These are phyloP conservation scores for Echeveria elegans DNA, from an alignment of 164 flowering plant species.

Conservation along the genomic window DNA sequence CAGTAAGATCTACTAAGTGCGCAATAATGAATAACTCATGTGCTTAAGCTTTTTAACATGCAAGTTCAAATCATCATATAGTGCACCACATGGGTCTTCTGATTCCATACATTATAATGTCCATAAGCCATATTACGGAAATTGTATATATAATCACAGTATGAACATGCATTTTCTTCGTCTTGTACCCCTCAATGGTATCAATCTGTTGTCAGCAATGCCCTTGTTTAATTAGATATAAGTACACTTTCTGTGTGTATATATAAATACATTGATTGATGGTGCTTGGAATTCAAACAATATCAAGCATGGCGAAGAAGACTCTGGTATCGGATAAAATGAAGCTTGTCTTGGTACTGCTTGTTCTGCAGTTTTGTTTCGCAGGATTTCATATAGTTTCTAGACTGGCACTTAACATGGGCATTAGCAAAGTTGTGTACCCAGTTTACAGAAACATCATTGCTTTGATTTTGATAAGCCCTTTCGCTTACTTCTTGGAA, in stretches of 20 bases:
- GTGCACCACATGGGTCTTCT: neutral
- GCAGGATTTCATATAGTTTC: conserved; percentile 82
- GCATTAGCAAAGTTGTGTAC: conserved; percentile 69
- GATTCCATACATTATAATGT: neutral
- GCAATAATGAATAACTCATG: neutral
- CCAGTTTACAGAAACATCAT: conserved; percentile 70
- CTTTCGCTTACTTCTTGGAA: conserved; percentile 60
- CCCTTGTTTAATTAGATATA: too few relatives aligned
- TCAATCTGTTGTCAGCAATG: neutral
- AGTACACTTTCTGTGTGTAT: too few relatives aligned
- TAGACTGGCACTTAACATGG: conserved; percentile 73
- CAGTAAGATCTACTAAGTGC: neutral
- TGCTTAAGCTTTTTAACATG: neutral
- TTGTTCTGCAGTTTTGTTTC: conserved; percentile 51
- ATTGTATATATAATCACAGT: conserved; percentile 2
- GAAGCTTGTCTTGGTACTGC: conserved; percentile 47
- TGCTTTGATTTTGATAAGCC: conserved; percentile 48
- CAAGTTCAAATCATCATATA: neutral
- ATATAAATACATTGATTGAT: neutral
- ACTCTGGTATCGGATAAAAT: conserved; percentile 33
- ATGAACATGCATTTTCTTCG: neutral
- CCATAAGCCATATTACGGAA: neutral
- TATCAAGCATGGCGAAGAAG: neutral
- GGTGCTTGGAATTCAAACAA: neutral
- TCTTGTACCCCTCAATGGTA: neutral